Base-by-base conservation (phyloP, 2,329 filamentous ascomycete genomes). In the Calycina herbarum region DNA sequence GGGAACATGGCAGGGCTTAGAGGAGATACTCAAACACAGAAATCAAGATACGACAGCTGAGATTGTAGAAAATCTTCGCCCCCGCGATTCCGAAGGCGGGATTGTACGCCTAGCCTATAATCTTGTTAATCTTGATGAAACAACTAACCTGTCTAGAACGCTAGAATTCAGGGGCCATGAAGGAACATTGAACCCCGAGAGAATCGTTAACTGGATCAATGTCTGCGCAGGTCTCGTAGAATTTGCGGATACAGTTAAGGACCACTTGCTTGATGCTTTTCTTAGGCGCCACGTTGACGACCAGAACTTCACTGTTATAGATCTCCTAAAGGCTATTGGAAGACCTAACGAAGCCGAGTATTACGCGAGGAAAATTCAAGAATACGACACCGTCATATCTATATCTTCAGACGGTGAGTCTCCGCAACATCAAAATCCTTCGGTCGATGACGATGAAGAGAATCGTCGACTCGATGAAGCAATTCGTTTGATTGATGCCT, bases 131-230 rank as follows among this genome's bases (percentile, higher is more conserved):
- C 35, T 38, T 38, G 35, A 38, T 38, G 35, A 38, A 38, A 11
- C 35, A 13, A 54, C 15, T 7, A 3, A 54, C 48, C 24, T 10
- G n/a, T 56, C 17, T 48, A 17, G 13, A 29, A 67, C 66, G 1
- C 63, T 72, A 5, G 70, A 72, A 42, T 71, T 72, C 60, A 58
- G 69, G 5, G 66, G 71, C 48, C 68, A 72, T 54, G 67, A 63
- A n/a, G 70, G 64, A 3, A 59, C 42, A 1, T 33, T 70, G 1
- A 65, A 68, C 11, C n/a, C 64, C 0, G 31, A 59, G 8, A 59
- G 27, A 11, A 56, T 70, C 1, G 15, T 5, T 1, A 59, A 65
- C 15, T 71, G 70, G 70, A 59, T 59, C 20, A 60, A 35, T 8
- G 20, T 63, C 10, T 67, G 63, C 51, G 35, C 57, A 0, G 51